Conservation (phyloP, 2,329 filamentous ascomycete species). For the Mycosphaerella sp. region DNA sequence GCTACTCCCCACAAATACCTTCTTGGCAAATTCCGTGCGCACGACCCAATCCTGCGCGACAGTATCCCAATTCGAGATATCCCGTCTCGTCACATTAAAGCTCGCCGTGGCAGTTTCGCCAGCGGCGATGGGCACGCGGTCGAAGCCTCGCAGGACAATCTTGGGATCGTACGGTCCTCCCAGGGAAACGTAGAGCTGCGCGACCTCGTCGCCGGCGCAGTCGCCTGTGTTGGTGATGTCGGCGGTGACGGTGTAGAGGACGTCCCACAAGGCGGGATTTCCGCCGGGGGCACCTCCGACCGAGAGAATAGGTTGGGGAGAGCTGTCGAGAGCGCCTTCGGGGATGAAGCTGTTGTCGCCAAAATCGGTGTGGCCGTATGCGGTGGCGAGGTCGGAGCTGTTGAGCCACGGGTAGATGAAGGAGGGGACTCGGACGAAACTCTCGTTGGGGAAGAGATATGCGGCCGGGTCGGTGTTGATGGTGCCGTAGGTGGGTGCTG, state of each 20-base stretch:
- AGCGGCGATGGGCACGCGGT: slow-evolving; percentile 31
- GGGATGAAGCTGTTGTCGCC: slow-evolving; percentile 56
- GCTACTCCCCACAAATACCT: slow-evolving; percentile 28
- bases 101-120: slow-evolving; percentile 19
- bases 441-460: slow-evolving; percentile 58
- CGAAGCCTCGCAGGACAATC: slow-evolving; percentile 35
- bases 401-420: slow-evolving; percentile 70
- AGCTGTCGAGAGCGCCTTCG: slow-evolving; percentile 44
- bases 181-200: slow-evolving; percentile 46
- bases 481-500: slow-evolving; percentile 60
- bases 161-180: slow-evolving; percentile 46
- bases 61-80: slow-evolving; percentile 23
- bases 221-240: slow-evolving; percentile 58
- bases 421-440: slow-evolving; percentile 46
- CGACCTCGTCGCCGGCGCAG: slow-evolving; percentile 47
- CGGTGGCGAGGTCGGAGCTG: slow-evolving; percentile 50
- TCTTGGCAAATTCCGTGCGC: slow-evolving; percentile 21
- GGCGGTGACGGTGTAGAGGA: slow-evolving; percentile 51
- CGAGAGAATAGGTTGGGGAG: slow-evolving; percentile 45
- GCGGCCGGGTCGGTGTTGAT: slow-evolving; percentile 56
- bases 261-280: slow-evolving; percentile 52
- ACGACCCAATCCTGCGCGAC: slow-evolving; percentile 42
- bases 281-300: slow-evolving; percentile 62
- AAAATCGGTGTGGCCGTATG: slow-evolving; percentile 54
- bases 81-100: slow-evolving; percentile 19